phyloP scores from a whole-genome alignment of 2,329 filamentous ascomycete genomes.

The Harringtonia aguacate region DNA sequence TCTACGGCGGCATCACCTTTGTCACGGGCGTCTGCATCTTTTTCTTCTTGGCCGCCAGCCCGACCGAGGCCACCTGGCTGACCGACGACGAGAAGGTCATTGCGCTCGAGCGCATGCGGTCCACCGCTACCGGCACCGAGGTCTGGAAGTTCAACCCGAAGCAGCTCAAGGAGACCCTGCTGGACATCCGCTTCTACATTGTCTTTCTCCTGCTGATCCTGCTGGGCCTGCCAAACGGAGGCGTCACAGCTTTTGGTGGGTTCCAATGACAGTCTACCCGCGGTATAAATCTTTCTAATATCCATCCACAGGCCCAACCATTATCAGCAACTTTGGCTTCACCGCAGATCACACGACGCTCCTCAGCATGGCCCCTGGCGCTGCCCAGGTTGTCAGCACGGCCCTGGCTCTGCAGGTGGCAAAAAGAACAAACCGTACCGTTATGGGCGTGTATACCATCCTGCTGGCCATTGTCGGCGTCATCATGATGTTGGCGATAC shows the following conservation, averaged over 20 bases:
- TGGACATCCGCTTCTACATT: background rate
- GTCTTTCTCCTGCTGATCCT: background rate
- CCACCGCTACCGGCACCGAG: background rate
- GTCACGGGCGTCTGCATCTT: background rate
- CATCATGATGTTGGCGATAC: background rate
- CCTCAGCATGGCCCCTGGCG: background rate
- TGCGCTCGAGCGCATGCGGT: background rate
- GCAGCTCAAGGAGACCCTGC: background rate
- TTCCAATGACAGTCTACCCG: background rate
- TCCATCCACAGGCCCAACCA: background rate
- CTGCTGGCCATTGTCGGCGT: background rate
- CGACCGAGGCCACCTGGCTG: background rate
- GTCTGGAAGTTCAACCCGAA: background rate
- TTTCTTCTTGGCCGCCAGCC: background rate
- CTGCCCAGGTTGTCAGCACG: background rate
- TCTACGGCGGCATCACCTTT: background rate
- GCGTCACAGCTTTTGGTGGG: background rate
- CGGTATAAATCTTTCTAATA: background rate
- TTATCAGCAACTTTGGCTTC: background rate
- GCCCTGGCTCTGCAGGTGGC: background rate
- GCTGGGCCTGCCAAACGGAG: background rate
- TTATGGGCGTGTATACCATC: background rate
- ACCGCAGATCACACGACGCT: background rate
- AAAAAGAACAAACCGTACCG: background rate
- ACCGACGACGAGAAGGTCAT: background rate